These are phyloP conservation scores for Aspergillus sp. DNA, from an alignment of 2,329 filamentous ascomycete genomes.

Conservation along the genomic window DNA sequence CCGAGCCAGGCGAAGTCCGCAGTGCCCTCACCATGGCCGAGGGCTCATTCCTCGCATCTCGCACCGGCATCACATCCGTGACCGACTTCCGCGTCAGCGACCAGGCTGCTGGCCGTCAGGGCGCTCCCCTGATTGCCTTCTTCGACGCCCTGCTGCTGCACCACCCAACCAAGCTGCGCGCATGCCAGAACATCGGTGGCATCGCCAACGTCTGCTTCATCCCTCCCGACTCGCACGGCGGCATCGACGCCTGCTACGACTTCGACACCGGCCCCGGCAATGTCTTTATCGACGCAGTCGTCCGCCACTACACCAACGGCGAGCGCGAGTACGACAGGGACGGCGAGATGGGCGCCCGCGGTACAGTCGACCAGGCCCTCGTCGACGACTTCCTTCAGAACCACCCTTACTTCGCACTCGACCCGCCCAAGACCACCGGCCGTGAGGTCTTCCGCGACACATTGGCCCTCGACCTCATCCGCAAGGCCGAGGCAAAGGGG, in stretches of 20 bases:
- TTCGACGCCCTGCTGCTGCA: constrained; percentile 58
- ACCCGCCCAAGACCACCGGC: constrained; percentile 59
- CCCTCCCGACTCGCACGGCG: constrained; percentile 44
- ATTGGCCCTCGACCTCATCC: neutral
- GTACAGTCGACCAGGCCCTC: constrained; percentile 47
- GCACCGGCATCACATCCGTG: constrained; percentile 59
- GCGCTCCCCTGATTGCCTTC: constrained; percentile 57
- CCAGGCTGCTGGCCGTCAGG: constrained; percentile 56
- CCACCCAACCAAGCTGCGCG: constrained; percentile 57
- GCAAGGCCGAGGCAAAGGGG: neutral
- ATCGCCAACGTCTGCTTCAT: constrained; percentile 64
- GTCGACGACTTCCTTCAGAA: constrained; percentile 53
- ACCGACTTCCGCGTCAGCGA: constrained; percentile 60
- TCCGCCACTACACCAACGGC: constrained; percentile 55
- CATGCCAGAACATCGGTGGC: constrained; percentile 62
- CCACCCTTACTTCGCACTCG: constrained; percentile 50
- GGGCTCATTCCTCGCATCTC: constrained; percentile 54
- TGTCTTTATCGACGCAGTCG: constrained; percentile 56
- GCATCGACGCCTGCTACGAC: constrained; percentile 47
- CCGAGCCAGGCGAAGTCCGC: constrained; percentile 46
- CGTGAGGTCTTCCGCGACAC: constrained; percentile 53
- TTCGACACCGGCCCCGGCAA: constrained; percentile 60
- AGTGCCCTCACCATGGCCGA: constrained; percentile 59
- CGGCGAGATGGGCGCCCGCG: constrained; percentile 51
- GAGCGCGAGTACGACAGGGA: constrained; percentile 52